Conservation (phyloP, 352 stramenopile genomes). For the Pythium brassicae region DNA sequence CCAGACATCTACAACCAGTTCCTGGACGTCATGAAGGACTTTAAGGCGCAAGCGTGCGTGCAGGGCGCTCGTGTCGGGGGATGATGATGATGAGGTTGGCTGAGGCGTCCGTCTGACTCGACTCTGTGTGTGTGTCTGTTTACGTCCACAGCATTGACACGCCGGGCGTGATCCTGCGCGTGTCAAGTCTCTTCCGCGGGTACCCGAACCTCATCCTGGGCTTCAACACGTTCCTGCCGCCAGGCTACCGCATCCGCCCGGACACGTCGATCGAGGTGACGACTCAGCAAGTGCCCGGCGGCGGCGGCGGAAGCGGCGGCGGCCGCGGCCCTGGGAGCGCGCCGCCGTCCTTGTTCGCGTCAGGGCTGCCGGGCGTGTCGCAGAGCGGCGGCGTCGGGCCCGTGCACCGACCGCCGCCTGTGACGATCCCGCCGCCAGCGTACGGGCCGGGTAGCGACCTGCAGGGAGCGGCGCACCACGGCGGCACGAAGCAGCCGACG, state of each 20-base stretch:
- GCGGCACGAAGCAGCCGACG: conserved; percentile 33
- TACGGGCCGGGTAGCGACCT: conserved; percentile 61
- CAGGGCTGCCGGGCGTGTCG: conserved; percentile 20
- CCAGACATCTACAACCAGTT: conserved; percentile 99
- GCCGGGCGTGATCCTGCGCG: conserved; percentile 97
- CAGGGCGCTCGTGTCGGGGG: neutral
- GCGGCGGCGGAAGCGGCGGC: too few species aligned
- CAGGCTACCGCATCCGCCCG: conserved; percentile 86
- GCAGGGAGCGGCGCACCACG: conserved; percentile 25
- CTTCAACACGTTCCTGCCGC: conserved; percentile 99
- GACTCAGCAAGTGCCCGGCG: conserved; percentile 49
- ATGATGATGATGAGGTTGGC: too few species aligned
- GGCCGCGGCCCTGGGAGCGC: conserved; percentile 13
- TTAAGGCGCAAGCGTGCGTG: conserved; percentile 93
- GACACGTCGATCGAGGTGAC: conserved; percentile 83
- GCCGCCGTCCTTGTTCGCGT: conserved; percentile 19
- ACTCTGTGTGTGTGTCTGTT: conserved; percentile 2
- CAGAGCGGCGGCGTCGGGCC: conserved; percentile 32
- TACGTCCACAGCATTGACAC: conserved; percentile 91
- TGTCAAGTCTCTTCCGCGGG: conserved; percentile 97
- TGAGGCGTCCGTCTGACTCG: neutral
- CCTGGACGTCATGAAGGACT: conserved; percentile 99
- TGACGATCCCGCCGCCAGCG: conserved; percentile 62
- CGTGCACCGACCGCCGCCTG: conserved; percentile 52
- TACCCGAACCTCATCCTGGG: conserved; percentile 98